Evolutionary conservation across 345 rosid genomes (phyloP), one percentile per base, ranked within the genome.

Genomic region (Hevea brasiliensis): DNA sequence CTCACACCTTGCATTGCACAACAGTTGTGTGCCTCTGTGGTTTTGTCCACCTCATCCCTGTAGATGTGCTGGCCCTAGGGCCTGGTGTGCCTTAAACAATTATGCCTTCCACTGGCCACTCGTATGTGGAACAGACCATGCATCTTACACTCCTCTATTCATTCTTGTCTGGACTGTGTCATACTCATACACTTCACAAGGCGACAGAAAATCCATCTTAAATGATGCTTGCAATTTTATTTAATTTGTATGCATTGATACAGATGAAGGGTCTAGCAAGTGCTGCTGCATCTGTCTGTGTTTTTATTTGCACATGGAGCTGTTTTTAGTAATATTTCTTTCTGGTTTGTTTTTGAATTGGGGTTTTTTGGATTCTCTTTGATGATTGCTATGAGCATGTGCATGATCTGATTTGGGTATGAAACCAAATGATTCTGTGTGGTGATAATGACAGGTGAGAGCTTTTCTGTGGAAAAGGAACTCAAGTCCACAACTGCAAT

Each of bases 381-480:
- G 61, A 27, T 61, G 24, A 48, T n/a, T 45, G 20, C n/a, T 77
- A 37, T 44, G 64, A 69, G 61, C 57, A 23, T 18, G 15, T 24
- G 23, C 20, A 11, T 20, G 27, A 15, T 62, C 41, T 21, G 57
- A 57, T 69, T 32, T 32, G 37, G 37, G 37, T 32, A 32, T 32
- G 70, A 56, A 41, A 47, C 77, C 74, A 51, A 50, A 74, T 62
- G 48, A 20, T 81, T 77, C 68, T 51, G 72, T 72, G 57, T 76
- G 56, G 63, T 80, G 73, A 74, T 81, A 71, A 67, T 82, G 68
- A 67, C 82, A 95, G 99, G 99, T 74, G 99, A 95, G 87, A 95
- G 98, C 88, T 84, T 86, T 84, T 95, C 99, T 9, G 99, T 89
- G 83, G 97, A 84, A 74, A 95, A 95, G 85, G 97, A 88, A 78